Evolutionary conservation across 208 protist species (phyloP), one percentile per base, ranked within the genome.

Genomic region (Leishmania aethiopica): DNA sequence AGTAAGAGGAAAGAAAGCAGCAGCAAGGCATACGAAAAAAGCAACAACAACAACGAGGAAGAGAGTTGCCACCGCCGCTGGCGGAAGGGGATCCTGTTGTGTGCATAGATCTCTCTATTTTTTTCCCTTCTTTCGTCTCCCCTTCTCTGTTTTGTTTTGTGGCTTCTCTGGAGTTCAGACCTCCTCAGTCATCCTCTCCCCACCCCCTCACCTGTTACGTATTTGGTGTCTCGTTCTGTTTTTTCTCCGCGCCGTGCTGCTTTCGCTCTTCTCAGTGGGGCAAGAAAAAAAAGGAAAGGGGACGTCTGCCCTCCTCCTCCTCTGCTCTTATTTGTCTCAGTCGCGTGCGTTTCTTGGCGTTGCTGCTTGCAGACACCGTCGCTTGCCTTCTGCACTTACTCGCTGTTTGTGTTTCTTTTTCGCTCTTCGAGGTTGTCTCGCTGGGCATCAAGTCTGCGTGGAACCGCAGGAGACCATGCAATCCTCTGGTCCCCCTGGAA

Each of bases 401-500:
- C 37, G 15, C 37, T 47, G 35, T 17, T 47, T 55, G 67, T 49
- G 40, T 32, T 45, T 51, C 32, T 53, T 28, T 19, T 74, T 53
- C 55, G 25, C 37, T 74, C 25, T 37, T 74, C 51, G 42, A 22
- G n/a, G 25, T 28, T 32, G 25, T 53, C n/a, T 37, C 28, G 22
- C 70, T 22, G 3, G 73, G 22, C 51, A 37, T 55, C 49, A 15
- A 25, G 17, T 7, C 19, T 62, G n/a, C 19, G 28, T 32, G n/a
- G 75, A 32, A 3, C 37, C 6, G 7, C 53, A 28, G 17, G 2
- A 22, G 37, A 53, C 25, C 11, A 80, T 80, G 77, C 77, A 73
- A n/a, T 49, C 60, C 28, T 80, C 77, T 19, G 60, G 60, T 35
- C 62, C 77, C 8, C 60, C 77, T 60, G 77, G 40, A 11, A 51